Base-by-base conservation (phyloP, 257 asterid species). In the Hygrophila difformis region DNA sequence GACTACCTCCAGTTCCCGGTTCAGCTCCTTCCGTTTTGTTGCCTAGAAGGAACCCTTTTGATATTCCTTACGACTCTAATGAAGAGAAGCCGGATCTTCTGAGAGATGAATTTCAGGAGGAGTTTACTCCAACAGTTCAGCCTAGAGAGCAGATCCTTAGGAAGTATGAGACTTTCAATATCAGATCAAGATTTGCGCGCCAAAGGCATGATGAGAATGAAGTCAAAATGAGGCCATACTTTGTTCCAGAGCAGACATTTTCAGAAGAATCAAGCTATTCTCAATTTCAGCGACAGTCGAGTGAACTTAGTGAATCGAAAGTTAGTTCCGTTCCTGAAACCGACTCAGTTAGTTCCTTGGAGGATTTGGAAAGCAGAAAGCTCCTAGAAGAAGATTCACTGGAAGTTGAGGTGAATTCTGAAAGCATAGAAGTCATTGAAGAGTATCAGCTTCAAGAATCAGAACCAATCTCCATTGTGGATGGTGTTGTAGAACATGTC, bases 1-100 rank as follows among this genome's bases (percentile, higher is more conserved):
- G 83, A 41, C 60, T 87, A 18, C 95, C 92, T 39, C 86, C 88
- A 0, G 70, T 87, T 62, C 97, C 95, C 1, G 97, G 97, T 31
- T 87, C 97, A 20, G 97, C 97, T 33, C 97, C 97, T 19, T 84
- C 95, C 10, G 45, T 84, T 74, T 65, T 87, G 54, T 49, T 75
- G 37, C 84, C 68, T 2, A 74, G 89, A 68, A 55, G 68, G 51
- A 87, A 84, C 69, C 97, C 97, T 49, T 84, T 87, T 44, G 94
- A 87, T 53, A 70, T 84, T 44, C 95, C 95, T 43, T 87, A 84
- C 47, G 95, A 78, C 68, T 74, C 87, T 0, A 70, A 60, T 56
- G 97, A 84, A 67, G 95, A 81, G 71, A 87, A 87, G 66, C 93
- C 93, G 23, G 67, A 84, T 58, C 94, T 84, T 28, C 54, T 57